These are phyloP conservation scores for Wickerhamiella kurtzmanii DNA, from an alignment of 805 yeast species.

Conservation along the genomic window DNA sequence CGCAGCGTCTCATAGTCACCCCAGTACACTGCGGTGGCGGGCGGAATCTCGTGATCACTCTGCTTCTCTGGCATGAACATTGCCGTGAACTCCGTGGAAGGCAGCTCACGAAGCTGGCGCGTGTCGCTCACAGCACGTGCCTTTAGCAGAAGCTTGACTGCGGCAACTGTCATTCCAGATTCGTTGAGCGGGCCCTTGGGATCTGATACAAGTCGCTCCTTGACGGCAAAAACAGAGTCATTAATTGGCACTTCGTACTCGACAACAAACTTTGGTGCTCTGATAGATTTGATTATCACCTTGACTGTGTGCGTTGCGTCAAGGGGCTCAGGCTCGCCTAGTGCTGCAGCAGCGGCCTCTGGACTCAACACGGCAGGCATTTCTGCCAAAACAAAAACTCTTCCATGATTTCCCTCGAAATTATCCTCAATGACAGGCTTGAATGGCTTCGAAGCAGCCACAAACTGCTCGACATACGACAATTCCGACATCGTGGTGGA, in stretches of 20 bases:
- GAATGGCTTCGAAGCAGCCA: constrained; percentile 4
- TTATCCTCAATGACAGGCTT: constrained; percentile 1
- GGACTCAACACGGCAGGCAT: constrained; percentile 4
- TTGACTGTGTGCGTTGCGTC: constrained; percentile 1
- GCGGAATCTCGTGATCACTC: constrained; percentile 7
- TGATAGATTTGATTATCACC: constrained; percentile 47
- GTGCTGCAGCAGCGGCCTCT: not conserved
- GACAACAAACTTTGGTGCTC: constrained; percentile 52
- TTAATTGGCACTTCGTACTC: constrained; percentile 16
- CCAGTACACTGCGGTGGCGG: constrained; percentile 17
- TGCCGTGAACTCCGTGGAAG: constrained; percentile 15
- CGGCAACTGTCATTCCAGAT: constrained; percentile 4
- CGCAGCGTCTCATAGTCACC: constrained; percentile 2
- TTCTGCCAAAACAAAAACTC: constrained; percentile 2
- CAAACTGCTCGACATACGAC: constrained; percentile 3
- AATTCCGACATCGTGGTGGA: constrained; percentile 2
- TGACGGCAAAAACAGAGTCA: constrained; percentile 20
- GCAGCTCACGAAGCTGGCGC: constrained; percentile 15
- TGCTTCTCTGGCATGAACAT: constrained; percentile 10
- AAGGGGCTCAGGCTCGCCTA: not conserved
- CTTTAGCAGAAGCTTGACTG: constrained; percentile 14
- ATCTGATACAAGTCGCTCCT: constrained; percentile 23
- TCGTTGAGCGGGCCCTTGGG: constrained; percentile 18
- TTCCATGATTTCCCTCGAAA: constrained; percentile 8
- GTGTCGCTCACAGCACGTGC: constrained; percentile 17